Evolutionary conservation across 345 rosid genomes (phyloP), one percentile per base, ranked within the genome.

Genomic region (Citrus australasica): DNA sequence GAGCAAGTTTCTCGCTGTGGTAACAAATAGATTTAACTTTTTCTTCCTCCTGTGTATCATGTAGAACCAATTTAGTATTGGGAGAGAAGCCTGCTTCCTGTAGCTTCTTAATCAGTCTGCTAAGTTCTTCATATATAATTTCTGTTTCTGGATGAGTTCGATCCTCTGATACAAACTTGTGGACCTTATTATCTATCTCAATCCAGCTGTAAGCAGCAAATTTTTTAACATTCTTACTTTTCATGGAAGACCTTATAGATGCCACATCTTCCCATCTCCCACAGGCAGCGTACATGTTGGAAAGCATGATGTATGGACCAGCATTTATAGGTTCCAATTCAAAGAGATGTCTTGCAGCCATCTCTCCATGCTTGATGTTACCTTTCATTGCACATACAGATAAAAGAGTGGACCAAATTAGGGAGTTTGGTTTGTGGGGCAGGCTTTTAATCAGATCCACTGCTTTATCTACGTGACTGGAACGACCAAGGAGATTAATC

Each of bases 1-100:
- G 85, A 73, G 94, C 92, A 74, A 88, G 88, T 76, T 90, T 90
- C 84, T 88, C 92, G 56, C 92, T 86, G 70, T 88, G 94, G 80
- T 86, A 87, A 79, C 83, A 83, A 53, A 88, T 82, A 74, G 92
- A 87, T 64, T 83, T 81, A 67, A 83, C 67, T 73, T 90, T 90
- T 79, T 90, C 92, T 62, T 84, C 87, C 79, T 86, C 89, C 7
- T 72, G 83, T 28, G 87, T 87, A 78, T 88, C 81, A 76, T 87
- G 94, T 63, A 90, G 78, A 73, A 88, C 94, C 77, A 79, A 75
- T 48, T 76, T 80, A 46, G 84, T 84, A 74, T 86, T 74, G 28
- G 91, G 86, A 74, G 30, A 75, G 79, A 84, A 89, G 37, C 94
- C 92, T 76, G 78, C 81, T 67, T 86, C 84, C 84, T 79, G 82